Evolutionary conservation across 148 eudicot species (phyloP).

Genomic region (Talinum fruticosum): DNA sequence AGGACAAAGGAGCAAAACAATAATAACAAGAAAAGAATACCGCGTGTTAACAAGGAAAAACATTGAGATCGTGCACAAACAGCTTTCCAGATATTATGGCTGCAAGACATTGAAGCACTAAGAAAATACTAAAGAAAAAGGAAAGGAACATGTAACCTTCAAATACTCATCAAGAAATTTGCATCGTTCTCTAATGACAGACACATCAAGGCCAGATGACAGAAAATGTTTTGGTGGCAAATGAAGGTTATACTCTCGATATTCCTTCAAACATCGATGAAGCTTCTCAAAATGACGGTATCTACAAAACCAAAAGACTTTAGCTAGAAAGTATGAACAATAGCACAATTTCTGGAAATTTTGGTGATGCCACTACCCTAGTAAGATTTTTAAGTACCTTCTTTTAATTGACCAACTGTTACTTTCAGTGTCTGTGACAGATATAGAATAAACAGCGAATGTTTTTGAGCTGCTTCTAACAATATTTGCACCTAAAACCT

Average conservation of each 20-base stretch:
- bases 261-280: slow-evolving; percentile 86
- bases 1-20: neutral
- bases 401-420: slow-evolving; percentile 94
- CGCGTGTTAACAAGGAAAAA: neutral
- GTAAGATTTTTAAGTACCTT: slow-evolving; percentile 58
- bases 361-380: slow-evolving; percentile 9
- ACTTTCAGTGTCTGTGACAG: slow-evolving; percentile 74
- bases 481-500: slow-evolving; percentile 91
- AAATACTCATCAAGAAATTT: slow-evolving; percentile 81
- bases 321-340: slow-evolving; percentile 10
- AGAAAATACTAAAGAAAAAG: slow-evolving; percentile 6
- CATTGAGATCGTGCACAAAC: neutral
- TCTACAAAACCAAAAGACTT: slow-evolving; percentile 37
- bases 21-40: no score
- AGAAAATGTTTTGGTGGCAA: slow-evolving; percentile 96
- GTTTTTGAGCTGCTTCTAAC: slow-evolving; percentile 84
- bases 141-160: slow-evolving; percentile 50
- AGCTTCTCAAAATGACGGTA: slow-evolving; percentile 97
- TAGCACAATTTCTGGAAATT: neutral
- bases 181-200: slow-evolving; percentile 84
- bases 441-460: slow-evolving; percentile 86
- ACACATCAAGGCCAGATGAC: slow-evolving; percentile 81
- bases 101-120: neutral
- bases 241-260: slow-evolving; percentile 78
- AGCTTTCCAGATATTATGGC: neutral